Conservation (phyloP, 352 stramenopile species). For the Globisporangium acanthophoron region DNA sequence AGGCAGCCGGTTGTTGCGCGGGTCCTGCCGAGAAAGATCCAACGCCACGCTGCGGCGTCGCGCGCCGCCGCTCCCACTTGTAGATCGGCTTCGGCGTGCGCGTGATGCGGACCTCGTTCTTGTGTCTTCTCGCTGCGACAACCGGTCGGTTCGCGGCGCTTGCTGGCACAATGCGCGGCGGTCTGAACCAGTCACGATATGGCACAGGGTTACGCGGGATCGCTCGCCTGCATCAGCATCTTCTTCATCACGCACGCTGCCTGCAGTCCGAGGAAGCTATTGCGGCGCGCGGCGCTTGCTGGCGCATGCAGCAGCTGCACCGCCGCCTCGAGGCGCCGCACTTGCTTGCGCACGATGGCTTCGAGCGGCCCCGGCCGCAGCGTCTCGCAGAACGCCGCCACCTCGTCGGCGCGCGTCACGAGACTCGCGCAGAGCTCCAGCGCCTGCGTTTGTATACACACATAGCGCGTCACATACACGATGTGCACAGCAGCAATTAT, state of each 20-base stretch:
- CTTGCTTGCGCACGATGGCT: conserved; percentile 44
- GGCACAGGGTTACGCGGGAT: neutral
- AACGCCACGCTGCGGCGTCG: neutral
- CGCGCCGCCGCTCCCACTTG: conserved; percentile 42
- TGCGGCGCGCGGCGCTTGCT: neutral
- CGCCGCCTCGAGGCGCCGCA: conserved; percentile 24
- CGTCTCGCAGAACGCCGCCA: conserved; percentile 36
- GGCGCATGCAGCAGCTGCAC: conserved; percentile 24
- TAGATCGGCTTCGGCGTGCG: conserved; percentile 47
- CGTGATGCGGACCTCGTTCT: conserved; percentile 29
- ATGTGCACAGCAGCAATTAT: neutral
- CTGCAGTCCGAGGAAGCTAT: conserved; percentile 6
- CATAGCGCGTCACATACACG: neutral
- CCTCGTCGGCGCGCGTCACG: conserved; percentile 29
- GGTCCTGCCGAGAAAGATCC: neutral
- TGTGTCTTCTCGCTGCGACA: conserved; percentile 18
- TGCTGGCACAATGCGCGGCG: conserved; percentile 3
- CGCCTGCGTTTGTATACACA: conserved; percentile 12
- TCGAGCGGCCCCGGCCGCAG: conserved; percentile 37
- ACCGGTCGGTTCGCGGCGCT: conserved; percentile 1
- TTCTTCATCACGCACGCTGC: neutral
- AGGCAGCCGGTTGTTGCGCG: neutral
- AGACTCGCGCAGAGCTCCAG: conserved; percentile 30
- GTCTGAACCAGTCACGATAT: neutral
- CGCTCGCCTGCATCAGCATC: neutral